These are phyloP conservation scores for Calycina herbarum DNA, from an alignment of 2,329 filamentous ascomycete species.

Conservation along the genomic window DNA sequence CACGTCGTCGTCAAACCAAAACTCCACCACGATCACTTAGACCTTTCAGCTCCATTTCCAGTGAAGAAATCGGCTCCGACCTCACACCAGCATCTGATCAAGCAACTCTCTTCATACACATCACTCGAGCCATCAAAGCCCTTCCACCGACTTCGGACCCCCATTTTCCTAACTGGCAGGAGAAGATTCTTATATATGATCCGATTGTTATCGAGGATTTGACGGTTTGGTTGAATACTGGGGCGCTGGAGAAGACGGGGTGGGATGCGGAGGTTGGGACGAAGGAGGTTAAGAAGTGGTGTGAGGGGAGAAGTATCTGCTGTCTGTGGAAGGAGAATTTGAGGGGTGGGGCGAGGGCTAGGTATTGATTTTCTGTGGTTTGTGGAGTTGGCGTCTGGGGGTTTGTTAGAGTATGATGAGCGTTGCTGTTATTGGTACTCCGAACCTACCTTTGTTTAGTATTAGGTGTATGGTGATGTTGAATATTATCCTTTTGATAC, in stretches of 20 bases:
- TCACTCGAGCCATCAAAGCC: conserved; percentile 55
- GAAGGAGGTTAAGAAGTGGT: conserved; percentile 81
- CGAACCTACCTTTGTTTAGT: too few relatives aligned
- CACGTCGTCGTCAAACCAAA: conserved; percentile 29
- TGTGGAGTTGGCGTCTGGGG: background rate
- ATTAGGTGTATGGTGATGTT: too few relatives aligned
- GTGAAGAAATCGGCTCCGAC: conserved; percentile 10
- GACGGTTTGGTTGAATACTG: conserved; percentile 76
- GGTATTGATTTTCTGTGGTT: background rate
- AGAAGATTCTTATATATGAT: conserved; percentile 93
- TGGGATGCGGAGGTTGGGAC: conserved; percentile 65
- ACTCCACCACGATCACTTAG: conserved; percentile 22
- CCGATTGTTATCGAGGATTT: conserved; percentile 87
- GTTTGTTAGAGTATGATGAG: background rate
- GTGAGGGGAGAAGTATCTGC: conserved; percentile 81
- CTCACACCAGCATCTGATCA: conserved; percentile 44
- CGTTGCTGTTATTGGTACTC: too few relatives aligned
- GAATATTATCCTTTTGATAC: too few relatives aligned
- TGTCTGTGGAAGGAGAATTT: conserved; percentile 63
- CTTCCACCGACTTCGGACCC: conserved; percentile 50
- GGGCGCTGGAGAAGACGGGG: conserved; percentile 60
- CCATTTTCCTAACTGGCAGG: conserved; percentile 70
- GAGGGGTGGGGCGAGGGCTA: conserved; percentile 31
- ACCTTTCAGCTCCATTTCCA: conserved; percentile 10
- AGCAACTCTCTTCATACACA: conserved; percentile 49